Evolutionary conservation across 805 yeast genomes (phyloP), one percentile per base, ranked within the genome.

Genomic region (Wickerhamiella dianesei): DNA sequence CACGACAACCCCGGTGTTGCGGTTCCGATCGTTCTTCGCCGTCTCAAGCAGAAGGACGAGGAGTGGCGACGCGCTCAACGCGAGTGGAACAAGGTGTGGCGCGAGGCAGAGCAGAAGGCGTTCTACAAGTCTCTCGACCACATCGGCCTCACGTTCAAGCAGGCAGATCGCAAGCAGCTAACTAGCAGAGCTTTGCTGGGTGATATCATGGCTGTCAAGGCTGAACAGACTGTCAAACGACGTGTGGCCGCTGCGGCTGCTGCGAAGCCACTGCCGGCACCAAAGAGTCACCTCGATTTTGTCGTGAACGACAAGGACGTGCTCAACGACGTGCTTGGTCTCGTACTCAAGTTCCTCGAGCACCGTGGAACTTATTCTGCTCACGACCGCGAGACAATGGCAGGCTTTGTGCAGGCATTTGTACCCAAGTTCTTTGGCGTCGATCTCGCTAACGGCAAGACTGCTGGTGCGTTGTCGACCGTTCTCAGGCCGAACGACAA

Each of bases 81-180:
- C 57, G 97, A 92, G 63, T 92, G 98, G 97, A 89, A 89, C 66
- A 89, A 89, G 62, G 94, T 87, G 13, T 92, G 99, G 99, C 79
- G 99, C 60, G 97, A 89, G 65, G 79, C 94, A 66, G 98, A 92
- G 64, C 95, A 88, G 60, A 88, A 86, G 58, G 95, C 87, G 0
- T 88, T 83, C 63, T 85, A 79, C 69, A 92, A 92, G 64, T 84
- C 96, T 2, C 71, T 92, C 54, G 99, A 92, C 62, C 98, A 92
- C 63, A 69, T 89, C 52, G 98, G 99, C 1, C 72, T 92, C 57
- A 88, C 96, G 0, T 92, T 92, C 69, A 92, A 92, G 65, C 97
- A 92, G 62, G 83, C 95, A 20, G 99, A 92, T 65, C 89, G 92
- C 64, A 89, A 92, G 63, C 67, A 86, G 48, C 67, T 92, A 56